Conservation (phyloP, 805 yeast species). For the Tetrapisispora nanseiensis region DNA sequence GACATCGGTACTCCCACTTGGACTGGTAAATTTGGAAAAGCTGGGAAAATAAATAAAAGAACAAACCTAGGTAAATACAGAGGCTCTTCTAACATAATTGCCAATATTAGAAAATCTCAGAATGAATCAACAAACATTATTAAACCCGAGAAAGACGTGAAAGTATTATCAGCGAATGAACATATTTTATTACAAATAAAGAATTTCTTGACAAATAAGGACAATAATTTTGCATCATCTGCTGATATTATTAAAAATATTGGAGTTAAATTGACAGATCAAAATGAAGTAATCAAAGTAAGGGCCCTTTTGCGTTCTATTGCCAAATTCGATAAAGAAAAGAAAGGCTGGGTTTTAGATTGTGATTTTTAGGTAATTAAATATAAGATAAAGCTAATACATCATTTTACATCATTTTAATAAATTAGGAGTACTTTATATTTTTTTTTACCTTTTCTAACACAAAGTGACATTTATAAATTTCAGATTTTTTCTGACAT, state of each 20-base stretch:
- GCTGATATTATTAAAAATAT: constrained; percentile 36
- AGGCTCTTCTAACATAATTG: constrained; percentile 20
- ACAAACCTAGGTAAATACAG: not conserved
- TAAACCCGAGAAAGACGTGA: not conserved
- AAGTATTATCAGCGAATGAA: not conserved
- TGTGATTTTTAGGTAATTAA: constrained; percentile 34
- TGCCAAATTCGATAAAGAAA: constrained; percentile 53
- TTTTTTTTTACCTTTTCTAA: too few relatives aligned
- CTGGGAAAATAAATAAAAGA: constrained; percentile 45
- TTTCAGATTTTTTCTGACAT: too few relatives aligned
- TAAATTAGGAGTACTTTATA: too few relatives aligned
- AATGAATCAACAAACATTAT: constrained; percentile 6
- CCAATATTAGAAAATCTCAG: constrained; percentile 16
- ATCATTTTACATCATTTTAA: too few relatives aligned
- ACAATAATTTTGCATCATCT: constrained; percentile 38
- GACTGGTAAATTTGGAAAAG: constrained; percentile 87
- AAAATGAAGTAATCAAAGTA: constrained; percentile 48
- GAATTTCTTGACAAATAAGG: constrained; percentile 30
- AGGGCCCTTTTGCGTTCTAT: constrained; percentile 61
- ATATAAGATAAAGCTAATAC: not conserved
- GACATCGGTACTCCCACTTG: constrained; percentile 84
- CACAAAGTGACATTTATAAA: too few relatives aligned
- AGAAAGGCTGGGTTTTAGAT: constrained; percentile 57
- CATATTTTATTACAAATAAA: constrained; percentile 24
- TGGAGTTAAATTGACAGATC: constrained; percentile 34